Conservation (phyloP, 768 basidiomycete species). For the Coprinopsis marcescibilis region DNA sequence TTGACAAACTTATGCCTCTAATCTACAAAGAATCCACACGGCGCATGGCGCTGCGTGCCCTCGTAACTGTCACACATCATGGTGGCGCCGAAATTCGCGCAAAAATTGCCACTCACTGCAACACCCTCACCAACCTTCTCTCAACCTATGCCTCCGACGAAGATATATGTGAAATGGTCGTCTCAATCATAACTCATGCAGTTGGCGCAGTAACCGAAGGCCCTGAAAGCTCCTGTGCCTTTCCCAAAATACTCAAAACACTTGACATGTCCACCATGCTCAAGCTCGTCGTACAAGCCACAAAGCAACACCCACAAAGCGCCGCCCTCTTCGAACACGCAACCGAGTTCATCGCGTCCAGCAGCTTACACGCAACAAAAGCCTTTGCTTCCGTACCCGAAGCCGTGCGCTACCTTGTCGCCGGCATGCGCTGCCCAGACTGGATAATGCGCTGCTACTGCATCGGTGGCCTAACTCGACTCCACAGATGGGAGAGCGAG, state of each 20-base stretch:
- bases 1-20: constrained; percentile 53
- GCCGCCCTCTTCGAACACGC: constrained; percentile 48
- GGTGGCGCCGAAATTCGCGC: constrained; percentile 44
- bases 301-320: constrained; percentile 38
- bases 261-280: constrained; percentile 42
- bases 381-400: constrained; percentile 39
- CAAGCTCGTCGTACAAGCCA: constrained; percentile 33
- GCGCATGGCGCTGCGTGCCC: constrained; percentile 47
- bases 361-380: constrained; percentile 38
- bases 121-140: constrained; percentile 39
- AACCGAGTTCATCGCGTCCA: constrained; percentile 37
- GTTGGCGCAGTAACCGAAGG: constrained; percentile 38
- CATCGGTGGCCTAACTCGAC: constrained; percentile 47
- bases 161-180: constrained; percentile 42
- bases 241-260: constrained; percentile 30
- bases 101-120: constrained; percentile 44
- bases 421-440: constrained; percentile 50
- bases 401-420: constrained; percentile 46
- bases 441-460: constrained; percentile 46
- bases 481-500: constrained; percentile 39
- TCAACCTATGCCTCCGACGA: constrained; percentile 46
- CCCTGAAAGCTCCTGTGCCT: constrained; percentile 28
- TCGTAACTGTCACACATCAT: constrained; percentile 58
- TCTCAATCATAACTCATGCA: constrained; percentile 49
- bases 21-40: constrained; percentile 42